Base-by-base conservation (phyloP, 257 asterid genomes). In the Capsicum chinense region DNA sequence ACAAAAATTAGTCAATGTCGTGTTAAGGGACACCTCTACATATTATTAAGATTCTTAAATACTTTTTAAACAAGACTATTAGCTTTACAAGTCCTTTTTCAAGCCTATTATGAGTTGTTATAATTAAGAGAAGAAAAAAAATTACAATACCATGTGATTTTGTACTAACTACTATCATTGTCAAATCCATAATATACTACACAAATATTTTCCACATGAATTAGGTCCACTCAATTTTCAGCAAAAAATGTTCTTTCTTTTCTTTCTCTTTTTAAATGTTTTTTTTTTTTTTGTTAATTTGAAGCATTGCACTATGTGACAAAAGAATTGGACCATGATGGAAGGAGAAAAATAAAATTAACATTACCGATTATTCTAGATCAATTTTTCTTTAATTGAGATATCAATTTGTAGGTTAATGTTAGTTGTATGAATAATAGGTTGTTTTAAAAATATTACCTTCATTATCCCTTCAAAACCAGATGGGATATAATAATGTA, bases 391-490 rank as follows among this genome's bases (percentile, higher is more conserved):
- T 54, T 69, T 78, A 78, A 54, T 54, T n/a, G 47, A 26, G 50
- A 54, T 54, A 78, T 54, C 81, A 78, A 78, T 78, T 78, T 0
- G 64, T 78, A 78, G 63, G 81, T 54, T 52, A 54, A 26, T 2
- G 62, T 78, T 78, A 78, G 81, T 78, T 78, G 64, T 71, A 78
- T 78, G 81, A 78, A 33, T 52, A 33, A 26, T 26, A 52, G 15
- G 50, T 3, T 54, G 13, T 2, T 52, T 76, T 7, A 76, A 48
- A 48, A 12, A 19, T 19, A 50, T 50, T 21, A 15, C 48, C n/a
- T 76, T 52, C 63, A 76, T 26, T 54, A 8, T 21, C 26, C 62
- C 26, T 52, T 21, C 47, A 12, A 52, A 76, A 52, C 11, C 63
- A 76, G 26, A 26, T 21, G 62, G 81, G 50, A 52, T 73, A 73